Percentiles rank a stretch among this genome's conserved stretches.
Conservation (phyloP, 1,284 basidiomycete genomes). For the Boletus semigastroideus region DNA sequence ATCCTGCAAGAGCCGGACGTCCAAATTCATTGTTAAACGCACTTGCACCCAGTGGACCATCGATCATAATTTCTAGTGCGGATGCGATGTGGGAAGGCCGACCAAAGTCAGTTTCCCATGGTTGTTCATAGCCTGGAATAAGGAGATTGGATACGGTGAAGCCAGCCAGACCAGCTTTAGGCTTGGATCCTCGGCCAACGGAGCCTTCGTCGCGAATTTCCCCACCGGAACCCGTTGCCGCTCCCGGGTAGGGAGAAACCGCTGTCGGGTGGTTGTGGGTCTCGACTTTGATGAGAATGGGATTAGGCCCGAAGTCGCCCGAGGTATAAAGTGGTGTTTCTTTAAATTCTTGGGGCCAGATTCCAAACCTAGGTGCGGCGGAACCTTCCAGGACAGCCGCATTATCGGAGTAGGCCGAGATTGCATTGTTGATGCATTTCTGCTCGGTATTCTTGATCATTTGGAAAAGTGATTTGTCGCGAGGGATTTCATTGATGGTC, state of each 20-base stretch:
- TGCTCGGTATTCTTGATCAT: constrained; percentile 99
- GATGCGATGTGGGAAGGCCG: constrained; percentile 90
- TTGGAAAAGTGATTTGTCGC: constrained; percentile 84
- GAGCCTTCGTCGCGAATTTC: constrained; percentile 99
- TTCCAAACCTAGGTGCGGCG: constrained; percentile 76
- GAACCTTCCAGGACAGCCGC: constrained; percentile 92
- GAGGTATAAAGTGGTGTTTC: constrained; percentile 51
- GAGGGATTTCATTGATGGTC: constrained; percentile 78
- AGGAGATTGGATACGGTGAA: constrained; percentile 96
- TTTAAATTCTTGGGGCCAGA: constrained; percentile 40
- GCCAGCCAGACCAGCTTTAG: constrained; percentile 93
- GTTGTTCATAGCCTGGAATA: constrained; percentile 84
- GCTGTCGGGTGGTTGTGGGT: constrained; percentile 99
- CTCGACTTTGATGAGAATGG: constrained; percentile 96
- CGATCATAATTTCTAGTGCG: constrained; percentile 95
- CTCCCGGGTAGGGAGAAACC: constrained; percentile 96
- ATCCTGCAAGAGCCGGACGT: constrained; percentile 81
- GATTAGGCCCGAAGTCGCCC: constrained; percentile 68
- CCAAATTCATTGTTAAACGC: constrained; percentile 99
- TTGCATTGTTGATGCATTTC: constrained; percentile 71
- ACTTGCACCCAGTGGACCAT: constrained; percentile 91
- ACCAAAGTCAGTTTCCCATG: constrained; percentile 93
- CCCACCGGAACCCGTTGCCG: constrained; percentile 96
- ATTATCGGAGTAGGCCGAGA: constrained; percentile 98
- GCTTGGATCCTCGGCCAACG: constrained; percentile 92